These are phyloP conservation scores for Beauveria asiatica DNA, from an alignment of 2,329 filamentous ascomycete species.

Conservation along the genomic window DNA sequence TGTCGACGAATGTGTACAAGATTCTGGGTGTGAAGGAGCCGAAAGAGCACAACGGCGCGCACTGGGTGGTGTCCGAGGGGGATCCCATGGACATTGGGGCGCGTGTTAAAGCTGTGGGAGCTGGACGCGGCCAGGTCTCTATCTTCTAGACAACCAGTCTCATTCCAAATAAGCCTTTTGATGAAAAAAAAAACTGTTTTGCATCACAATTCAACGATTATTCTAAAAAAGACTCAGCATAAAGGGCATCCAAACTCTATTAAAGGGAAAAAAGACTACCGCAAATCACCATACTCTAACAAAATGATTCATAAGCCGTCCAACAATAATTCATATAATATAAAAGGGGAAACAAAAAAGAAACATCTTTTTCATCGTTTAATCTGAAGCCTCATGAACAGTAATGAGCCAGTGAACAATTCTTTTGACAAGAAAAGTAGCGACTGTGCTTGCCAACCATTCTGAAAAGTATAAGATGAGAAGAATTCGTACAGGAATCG, in stretches of 20 bases:
- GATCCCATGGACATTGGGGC: slow-evolving; percentile 52
- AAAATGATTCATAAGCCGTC: background rate
- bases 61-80: slow-evolving; percentile 57
- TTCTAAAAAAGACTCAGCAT: background rate
- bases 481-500: slow-evolving; percentile 1
- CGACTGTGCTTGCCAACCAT: background rate
- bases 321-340: background rate
- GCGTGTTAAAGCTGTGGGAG: slow-evolving; percentile 44
- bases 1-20: slow-evolving; percentile 48
- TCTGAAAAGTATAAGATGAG: background rate
- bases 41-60: slow-evolving; percentile 21
- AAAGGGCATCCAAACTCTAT: too few relatives aligned
- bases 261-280: background rate
- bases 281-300: background rate
- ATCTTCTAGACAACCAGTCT: slow-evolving; percentile 23
- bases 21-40: slow-evolving; percentile 42
- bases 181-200: background rate
- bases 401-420: background rate
- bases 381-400: slow-evolving; percentile 1
- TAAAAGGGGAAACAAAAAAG: background rate
- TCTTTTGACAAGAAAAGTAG: background rate
- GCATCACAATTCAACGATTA: background rate
- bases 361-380: slow-evolving; percentile 4
- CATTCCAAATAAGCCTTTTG: background rate
- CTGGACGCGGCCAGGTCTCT: slow-evolving; percentile 23